These are phyloP conservation scores for Nyssa sinensis DNA, from an alignment of 148 eudicot genomes.

Conservation along the genomic window DNA sequence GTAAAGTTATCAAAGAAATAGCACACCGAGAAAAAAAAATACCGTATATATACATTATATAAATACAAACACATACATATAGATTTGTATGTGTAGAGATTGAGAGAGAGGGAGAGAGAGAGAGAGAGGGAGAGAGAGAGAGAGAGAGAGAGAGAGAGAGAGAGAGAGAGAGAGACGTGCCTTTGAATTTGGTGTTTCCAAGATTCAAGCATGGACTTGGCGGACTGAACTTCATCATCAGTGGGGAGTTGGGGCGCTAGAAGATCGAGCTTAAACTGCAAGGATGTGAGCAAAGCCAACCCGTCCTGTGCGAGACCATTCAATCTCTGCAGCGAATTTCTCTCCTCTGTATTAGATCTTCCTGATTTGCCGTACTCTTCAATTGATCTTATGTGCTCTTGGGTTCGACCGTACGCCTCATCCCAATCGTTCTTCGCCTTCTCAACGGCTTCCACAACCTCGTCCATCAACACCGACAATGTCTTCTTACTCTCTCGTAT, in stretches of 20 bases:
- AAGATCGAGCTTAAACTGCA: conserved; percentile 76
- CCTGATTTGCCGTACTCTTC: conserved; percentile 64
- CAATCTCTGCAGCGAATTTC: conserved; percentile 75
- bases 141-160: no score
- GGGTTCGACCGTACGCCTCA: conserved; percentile 51
- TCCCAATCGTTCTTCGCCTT: conserved; percentile 74
- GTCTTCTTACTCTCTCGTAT: no score
- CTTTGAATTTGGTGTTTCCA: conserved; percentile 76
- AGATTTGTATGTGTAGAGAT: no score
- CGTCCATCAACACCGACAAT: conserved; percentile 51
- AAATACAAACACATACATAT: background rate
- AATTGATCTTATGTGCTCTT: conserved; percentile 57
- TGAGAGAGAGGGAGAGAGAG: no score
- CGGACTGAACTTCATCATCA: conserved; percentile 56
- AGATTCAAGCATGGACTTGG: conserved; percentile 58
- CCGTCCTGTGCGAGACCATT: conserved; percentile 86
- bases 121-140: no score
- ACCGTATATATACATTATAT: background rate
- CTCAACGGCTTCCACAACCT: conserved; percentile 67
- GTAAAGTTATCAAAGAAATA: background rate
- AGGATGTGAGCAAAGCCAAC: conserved; percentile 52
- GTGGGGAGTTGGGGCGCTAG: conserved; percentile 85
- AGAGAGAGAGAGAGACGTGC: conserved; percentile 27
- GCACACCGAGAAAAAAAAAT: background rate
- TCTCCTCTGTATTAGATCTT: conserved; percentile 25